phyloP scores from a whole-genome alignment of 2,329 filamentous ascomycete genomes.

The Penicillium sp. region DNA sequence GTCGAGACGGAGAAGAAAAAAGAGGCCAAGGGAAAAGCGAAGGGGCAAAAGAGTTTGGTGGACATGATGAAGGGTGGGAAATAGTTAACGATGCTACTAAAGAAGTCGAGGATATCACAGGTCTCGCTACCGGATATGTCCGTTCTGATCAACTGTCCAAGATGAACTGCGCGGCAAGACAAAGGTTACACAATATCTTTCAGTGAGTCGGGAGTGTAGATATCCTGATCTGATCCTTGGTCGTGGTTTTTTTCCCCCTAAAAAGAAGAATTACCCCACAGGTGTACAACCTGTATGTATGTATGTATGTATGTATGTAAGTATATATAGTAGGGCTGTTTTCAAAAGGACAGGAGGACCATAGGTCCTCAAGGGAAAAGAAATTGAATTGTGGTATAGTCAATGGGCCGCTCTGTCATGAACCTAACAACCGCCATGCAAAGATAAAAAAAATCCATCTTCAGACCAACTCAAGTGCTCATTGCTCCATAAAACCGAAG shows the following conservation, averaged over 20 bases:
- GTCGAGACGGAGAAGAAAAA: constrained; percentile 57
- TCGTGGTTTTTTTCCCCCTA: no score
- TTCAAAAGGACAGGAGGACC: neutral
- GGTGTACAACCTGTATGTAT: no score
- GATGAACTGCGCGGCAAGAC: no score
- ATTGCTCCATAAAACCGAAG: constrained; percentile 9
- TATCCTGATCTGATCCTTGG: no score
- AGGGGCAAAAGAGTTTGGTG: constrained; percentile 35
- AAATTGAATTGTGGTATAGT: constrained; percentile 24
- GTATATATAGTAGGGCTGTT: neutral
- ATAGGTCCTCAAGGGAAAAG: constrained; percentile 3
- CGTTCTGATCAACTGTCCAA: no score
- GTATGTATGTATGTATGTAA: no score
- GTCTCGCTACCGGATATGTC: neutral
- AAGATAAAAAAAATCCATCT: constrained; percentile 10
- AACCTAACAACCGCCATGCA: constrained; percentile 20
- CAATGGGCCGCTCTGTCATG: constrained; percentile 15
- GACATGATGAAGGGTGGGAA: constrained; percentile 34
- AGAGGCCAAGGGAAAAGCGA: constrained; percentile 46
- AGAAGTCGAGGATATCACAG: neutral
- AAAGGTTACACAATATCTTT: no score
- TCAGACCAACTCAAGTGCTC: constrained; percentile 4
- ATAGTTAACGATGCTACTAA: neutral
- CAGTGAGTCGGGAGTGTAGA: no score
- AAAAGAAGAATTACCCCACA: no score